Evolutionary conservation across 2,329 filamentous ascomycete genomes (phyloP), one percentile per base, ranked within the genome.

Genomic region (Albophoma yamanashiensis): DNA sequence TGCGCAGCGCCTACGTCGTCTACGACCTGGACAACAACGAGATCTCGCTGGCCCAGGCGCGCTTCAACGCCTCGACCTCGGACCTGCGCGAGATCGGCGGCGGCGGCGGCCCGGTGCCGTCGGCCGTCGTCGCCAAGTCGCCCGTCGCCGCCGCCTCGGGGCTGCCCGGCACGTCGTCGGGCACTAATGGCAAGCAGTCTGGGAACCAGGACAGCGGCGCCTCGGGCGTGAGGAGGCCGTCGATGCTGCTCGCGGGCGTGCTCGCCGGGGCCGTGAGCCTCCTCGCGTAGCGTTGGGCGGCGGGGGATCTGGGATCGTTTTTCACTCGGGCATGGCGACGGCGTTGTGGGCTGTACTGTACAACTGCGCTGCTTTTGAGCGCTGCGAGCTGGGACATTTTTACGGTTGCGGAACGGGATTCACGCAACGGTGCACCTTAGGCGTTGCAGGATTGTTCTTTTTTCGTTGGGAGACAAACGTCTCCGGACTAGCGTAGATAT

Each of bases 1-100:
- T 92, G 59, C 79, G 89, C 56, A 88, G 85, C 42, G 88, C 88
- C 0, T 92, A 92, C 65, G 81, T 90, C 17, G 88, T 92, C 14
- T 91, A 89, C 69, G 88, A 91, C 69, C 76, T 91, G 27, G 82
- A 78, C 36, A 89, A 89, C 70, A 85, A 90, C 69, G 79, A 88
- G 72, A 85, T 91, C 64, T 87, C 85, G 1, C 73, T 91, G 39
- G 89, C 87, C 1, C 84, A 88, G 70, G 87, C 87, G 22, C 81
- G 79, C 57, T 86, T 85, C 71, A 83, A 88, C 68, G 75, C 79
- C 4, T 68, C 65, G 0, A 56, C 58, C 6, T 76, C 76, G 6
- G 78, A 77, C 56, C 72, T 88, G 20, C 64, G 78, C 42, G 83
- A 87, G 73, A 87, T 88, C 60, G 73, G 73, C 27, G 74, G 72